Base-by-base conservation (phyloP, 2,329 filamentous ascomycete genomes). In the Phialocephala sp. region DNA sequence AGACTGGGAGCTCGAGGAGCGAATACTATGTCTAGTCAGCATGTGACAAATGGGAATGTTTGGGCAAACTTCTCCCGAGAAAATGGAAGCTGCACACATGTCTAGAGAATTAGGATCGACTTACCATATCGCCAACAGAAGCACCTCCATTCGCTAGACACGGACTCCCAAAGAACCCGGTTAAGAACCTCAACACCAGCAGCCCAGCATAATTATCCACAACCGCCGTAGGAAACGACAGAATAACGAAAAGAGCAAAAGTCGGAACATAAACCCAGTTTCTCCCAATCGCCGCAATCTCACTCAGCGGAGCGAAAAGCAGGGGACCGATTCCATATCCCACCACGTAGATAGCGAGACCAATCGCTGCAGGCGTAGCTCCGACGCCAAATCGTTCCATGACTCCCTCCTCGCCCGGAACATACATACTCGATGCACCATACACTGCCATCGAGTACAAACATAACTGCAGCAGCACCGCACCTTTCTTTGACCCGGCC, bases 261-360 rank as follows among this genome's bases (percentile, higher is more conserved):
- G 88, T 88, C 70, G 85, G 75, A 56, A 90, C 84, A 76, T 91
- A 91, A 2, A 89, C 84, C 1, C 85, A 84, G 72, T 89, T 91
- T 6, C 89, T 82, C 1, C 90, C 89, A 62, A 91, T 83, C 54
- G 81, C 73, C 0, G 89, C 87, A 35, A 91, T 84, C 77, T 91
- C 89, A 57, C 82, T 84, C 55, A 91, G 75, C 0, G 89, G 89
- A 0, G 86, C 87, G 76, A 86, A 91, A 37, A 91, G 65, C 50
- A 91, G 75, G 0, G 88, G 88, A 0, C 88, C 88, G 32, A 87
- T 75, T 15, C 88, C 87, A 68, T 87, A 86, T 1, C 84, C 87
- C 0, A 88, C 76, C 0, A 89, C 87, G 72, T 88, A 89, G 65
- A 89, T 80, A 0, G 85, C 81, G 8, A 89, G 79, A 0, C 86